Conservation (phyloP, 306 rosid species). For the Luffa aegyptiaca region DNA sequence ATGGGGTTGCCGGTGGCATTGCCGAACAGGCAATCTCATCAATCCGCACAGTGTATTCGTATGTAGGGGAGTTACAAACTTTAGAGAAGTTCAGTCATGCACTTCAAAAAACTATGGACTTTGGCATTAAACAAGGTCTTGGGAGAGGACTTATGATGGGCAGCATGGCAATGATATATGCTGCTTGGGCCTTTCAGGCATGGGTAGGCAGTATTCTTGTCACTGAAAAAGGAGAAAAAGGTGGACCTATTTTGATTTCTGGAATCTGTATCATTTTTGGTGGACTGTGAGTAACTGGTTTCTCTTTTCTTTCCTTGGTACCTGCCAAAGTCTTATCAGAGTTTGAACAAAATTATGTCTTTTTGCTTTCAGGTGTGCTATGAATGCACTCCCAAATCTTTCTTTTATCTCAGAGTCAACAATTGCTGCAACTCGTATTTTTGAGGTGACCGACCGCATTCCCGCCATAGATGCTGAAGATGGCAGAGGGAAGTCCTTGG, state of each 20-base stretch:
- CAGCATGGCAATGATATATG: slow-evolving; percentile 60
- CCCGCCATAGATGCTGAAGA: slow-evolving; percentile 22
- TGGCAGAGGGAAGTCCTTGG: slow-evolving; percentile 32
- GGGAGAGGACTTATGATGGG: slow-evolving; percentile 66
- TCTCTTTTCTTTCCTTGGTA: background rate
- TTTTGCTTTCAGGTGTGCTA: slow-evolving; percentile 34
- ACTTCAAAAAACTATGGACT: slow-evolving; percentile 32
- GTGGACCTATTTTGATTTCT: slow-evolving; percentile 54
- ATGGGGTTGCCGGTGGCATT: slow-evolving; percentile 59
- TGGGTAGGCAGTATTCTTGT: slow-evolving; percentile 69
- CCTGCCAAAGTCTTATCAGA: background rate
- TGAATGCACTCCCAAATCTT: slow-evolving; percentile 71
- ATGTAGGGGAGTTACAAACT: slow-evolving; percentile 59
- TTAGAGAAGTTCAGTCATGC: slow-evolving; percentile 39
- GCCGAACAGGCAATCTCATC: slow-evolving; percentile 84
- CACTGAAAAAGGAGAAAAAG: slow-evolving; percentile 44
- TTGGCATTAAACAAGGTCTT: slow-evolving; percentile 62
- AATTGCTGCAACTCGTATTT: slow-evolving; percentile 37
- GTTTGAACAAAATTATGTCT: background rate
- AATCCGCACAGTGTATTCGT: slow-evolving; percentile 54
- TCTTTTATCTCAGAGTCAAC: slow-evolving; percentile 43
- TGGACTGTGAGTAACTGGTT: slow-evolving; percentile 56
- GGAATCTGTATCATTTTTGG: slow-evolving; percentile 59
- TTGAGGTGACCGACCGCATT: slow-evolving; percentile 38
- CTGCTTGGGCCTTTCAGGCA: slow-evolving; percentile 64